A percentile compares a stretch with the other conserved stretches of the same genome.
phyloP scores from a whole-genome alignment of 768 basidiomycete genomes.

The Leccinellum albellum region DNA sequence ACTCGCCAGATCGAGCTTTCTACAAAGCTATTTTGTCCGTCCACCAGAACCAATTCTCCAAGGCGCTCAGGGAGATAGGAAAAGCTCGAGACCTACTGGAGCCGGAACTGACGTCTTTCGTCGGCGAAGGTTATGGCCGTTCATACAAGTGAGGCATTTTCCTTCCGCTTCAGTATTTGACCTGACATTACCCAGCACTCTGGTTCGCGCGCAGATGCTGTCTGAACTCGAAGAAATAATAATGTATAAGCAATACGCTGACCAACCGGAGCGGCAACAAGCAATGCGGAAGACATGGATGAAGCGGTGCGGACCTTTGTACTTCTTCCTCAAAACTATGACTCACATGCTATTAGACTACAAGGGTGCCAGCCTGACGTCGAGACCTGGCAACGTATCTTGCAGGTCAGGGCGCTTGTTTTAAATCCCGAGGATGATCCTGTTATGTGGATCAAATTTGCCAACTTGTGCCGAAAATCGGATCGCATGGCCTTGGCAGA shows the following conservation, averaged over 20 bases:
- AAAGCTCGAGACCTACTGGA: slow-evolving; percentile 91
- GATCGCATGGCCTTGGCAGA: slow-evolving; percentile 94
- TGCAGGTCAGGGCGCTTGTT: slow-evolving; percentile 93
- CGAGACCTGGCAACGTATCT: slow-evolving; percentile 96
- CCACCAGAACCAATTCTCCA: slow-evolving; percentile 93
- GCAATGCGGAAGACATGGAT: slow-evolving; percentile 96
- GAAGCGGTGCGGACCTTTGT: slow-evolving; percentile 62
- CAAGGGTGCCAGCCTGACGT: slow-evolving; percentile 98
- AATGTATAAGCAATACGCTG: slow-evolving; percentile 87
- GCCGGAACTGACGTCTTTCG: slow-evolving; percentile 85
- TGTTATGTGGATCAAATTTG: slow-evolving; percentile 98
- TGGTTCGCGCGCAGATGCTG: slow-evolving; percentile 98
- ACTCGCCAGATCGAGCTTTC: slow-evolving; percentile 92
- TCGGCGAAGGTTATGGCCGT: slow-evolving; percentile 95
- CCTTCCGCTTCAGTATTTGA: slow-evolving; percentile 1
- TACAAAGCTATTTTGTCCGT: slow-evolving; percentile 94
- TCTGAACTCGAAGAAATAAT: slow-evolving; percentile 99
- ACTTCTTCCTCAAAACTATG: background rate
- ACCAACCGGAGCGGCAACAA: slow-evolving; percentile 89
- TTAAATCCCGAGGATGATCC: slow-evolving; percentile 91
- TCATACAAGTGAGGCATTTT: slow-evolving; percentile 79
- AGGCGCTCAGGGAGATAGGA: slow-evolving; percentile 84
- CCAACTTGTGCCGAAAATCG: slow-evolving; percentile 93
- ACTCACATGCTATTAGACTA: slow-evolving; percentile 45
- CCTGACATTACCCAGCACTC: slow-evolving; percentile 52